Evolutionary conservation across 148 eudicot genomes (phyloP).

Genomic region (Bassia scoparia): DNA sequence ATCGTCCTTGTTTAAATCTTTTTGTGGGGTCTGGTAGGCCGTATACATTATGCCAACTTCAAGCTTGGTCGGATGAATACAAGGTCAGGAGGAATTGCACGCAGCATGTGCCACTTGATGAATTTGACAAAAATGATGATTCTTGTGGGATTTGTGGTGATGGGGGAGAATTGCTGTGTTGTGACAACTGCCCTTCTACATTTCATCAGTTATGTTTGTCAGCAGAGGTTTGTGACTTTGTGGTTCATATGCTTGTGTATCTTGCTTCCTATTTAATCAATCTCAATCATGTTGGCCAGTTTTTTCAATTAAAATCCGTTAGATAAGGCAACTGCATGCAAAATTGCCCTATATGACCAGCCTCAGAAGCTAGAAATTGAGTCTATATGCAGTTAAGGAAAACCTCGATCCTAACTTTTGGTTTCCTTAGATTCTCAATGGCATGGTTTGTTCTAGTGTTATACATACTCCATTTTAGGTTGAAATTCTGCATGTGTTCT

Average conservation of each 20-base stretch:
- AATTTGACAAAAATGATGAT: constrained; percentile 79
- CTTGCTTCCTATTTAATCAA: not conserved
- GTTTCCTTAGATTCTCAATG: not conserved
- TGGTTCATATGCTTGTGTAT: constrained; percentile 10
- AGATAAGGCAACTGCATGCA: not conserved
- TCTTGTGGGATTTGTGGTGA: constrained; percentile 98
- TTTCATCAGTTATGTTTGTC: constrained; percentile 85
- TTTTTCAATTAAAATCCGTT: not conserved
- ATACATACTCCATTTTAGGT: not conserved
- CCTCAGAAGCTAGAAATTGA: not conserved
- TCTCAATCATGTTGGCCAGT: not conserved
- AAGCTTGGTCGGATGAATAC: constrained; percentile 98
- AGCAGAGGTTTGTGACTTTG: constrained; percentile 65
- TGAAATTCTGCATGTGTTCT: not conserved
- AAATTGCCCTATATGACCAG: constrained; percentile 1
- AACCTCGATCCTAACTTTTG: not conserved
- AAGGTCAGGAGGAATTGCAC: constrained; percentile 59
- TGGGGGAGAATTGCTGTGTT: constrained; percentile 89
- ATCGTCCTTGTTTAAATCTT: constrained; percentile 69
- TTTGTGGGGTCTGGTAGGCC: constrained; percentile 81
- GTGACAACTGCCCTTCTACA: constrained; percentile 95
- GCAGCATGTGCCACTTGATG: constrained; percentile 44
- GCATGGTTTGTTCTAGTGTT: not conserved
- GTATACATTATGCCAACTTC: constrained; percentile 74
- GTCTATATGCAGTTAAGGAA: not conserved